These are phyloP conservation scores for Lactarius indigo DNA, from an alignment of 768 basidiomycete genomes.

Conservation along the genomic window DNA sequence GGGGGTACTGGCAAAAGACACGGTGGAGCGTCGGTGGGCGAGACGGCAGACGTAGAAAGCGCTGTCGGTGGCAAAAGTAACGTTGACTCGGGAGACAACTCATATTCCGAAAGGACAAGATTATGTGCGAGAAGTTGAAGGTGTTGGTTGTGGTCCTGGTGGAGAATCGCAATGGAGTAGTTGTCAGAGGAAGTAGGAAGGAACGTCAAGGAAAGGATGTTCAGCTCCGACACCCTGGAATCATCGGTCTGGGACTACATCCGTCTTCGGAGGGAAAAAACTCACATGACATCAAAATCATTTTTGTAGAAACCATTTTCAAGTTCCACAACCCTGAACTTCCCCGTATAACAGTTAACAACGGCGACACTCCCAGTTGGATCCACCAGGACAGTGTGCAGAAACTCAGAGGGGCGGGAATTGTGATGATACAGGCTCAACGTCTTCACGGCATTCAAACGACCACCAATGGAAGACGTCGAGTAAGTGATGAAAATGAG, in stretches of 20 bases:
- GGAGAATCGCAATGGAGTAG: conserved; percentile 61
- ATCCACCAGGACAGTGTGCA: conserved; percentile 64
- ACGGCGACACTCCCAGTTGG: conserved; percentile 58
- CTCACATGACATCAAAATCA: conserved; percentile 66
- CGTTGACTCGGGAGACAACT: conserved; percentile 49
- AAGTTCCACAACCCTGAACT: conserved; percentile 60
- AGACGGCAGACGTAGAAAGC: conserved; percentile 48
- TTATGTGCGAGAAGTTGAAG: conserved; percentile 64
- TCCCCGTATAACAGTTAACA: conserved; percentile 65
- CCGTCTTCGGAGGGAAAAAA: conserved; percentile 17
- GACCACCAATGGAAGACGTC: conserved; percentile 33
- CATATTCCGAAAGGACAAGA: conserved; percentile 45
- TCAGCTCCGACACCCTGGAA: conserved; percentile 59
- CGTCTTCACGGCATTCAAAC: conserved; percentile 41
- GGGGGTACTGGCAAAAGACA: conserved; percentile 35
- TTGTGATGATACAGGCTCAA: conserved; percentile 54
- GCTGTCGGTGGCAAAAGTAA: conserved; percentile 48
- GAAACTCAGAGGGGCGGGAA: conserved; percentile 66
- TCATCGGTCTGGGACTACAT: neutral
- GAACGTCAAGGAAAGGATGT: conserved; percentile 65
- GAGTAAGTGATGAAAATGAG: conserved; percentile 59
- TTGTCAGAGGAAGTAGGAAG: conserved; percentile 44
- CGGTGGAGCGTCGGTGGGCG: conserved; percentile 27
- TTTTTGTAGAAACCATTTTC: conserved; percentile 50
- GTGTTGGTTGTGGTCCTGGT: conserved; percentile 57